A percentile compares a stretch with the other conserved stretches of the same genome.
Conservation (phyloP, 179 eudicot genomes). For the Beta lomatogona region DNA sequence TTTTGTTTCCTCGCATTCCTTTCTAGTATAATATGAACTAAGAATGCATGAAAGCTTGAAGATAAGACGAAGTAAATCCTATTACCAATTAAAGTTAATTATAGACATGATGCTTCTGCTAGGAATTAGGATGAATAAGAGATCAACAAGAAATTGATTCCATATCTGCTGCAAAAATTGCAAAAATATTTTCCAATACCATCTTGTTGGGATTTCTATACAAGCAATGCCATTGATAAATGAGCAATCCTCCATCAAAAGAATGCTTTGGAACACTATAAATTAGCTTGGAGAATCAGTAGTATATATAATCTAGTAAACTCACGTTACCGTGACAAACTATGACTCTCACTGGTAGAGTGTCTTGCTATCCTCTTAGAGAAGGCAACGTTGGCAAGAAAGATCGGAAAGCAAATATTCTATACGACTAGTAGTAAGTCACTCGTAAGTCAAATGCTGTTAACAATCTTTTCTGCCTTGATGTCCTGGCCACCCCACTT, state of each 20-base stretch:
- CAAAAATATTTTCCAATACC: not conserved
- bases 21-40: no score
- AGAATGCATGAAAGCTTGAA: no score
- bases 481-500: conserved; percentile 66
- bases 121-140: not conserved
- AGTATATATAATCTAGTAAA: no score
- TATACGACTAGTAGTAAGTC: not conserved
- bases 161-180: not conserved
- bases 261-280: not conserved
- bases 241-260: not conserved
- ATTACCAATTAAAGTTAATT: no score
- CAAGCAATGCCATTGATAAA: not conserved
- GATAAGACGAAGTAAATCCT: no score
- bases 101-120: no score
- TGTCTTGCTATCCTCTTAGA: not conserved
- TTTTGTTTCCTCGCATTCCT: no score
- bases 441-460: conserved; percentile 34
- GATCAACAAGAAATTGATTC: not conserved
- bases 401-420: not conserved
- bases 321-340: not conserved
- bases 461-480: conserved; percentile 40
- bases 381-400: not conserved
- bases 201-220: not conserved
- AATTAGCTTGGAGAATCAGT: not conserved
- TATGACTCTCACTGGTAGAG: not conserved